phyloP scores from a whole-genome alignment of 1,284 basidiomycete genomes.

The Malassezia furfur region DNA sequence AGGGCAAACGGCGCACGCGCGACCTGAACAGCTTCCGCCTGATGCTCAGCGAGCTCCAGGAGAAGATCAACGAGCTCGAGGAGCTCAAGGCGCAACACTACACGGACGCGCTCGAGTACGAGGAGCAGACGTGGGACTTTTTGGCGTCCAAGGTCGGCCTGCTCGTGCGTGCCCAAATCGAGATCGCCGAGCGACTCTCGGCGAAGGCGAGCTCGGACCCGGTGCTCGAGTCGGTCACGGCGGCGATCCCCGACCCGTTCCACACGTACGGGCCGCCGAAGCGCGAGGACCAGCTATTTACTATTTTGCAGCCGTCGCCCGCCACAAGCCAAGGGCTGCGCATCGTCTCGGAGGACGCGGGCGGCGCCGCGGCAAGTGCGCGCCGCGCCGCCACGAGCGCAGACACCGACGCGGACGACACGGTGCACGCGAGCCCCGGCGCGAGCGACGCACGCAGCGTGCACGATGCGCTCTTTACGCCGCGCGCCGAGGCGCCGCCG shows the following conservation, averaged over 20 bases:
- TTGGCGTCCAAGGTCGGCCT: constrained; percentile 56
- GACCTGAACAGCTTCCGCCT: constrained; percentile 38
- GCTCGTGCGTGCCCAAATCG: constrained; percentile 36
- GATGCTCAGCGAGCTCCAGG: constrained; percentile 58
- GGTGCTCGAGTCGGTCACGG: constrained; percentile 77
- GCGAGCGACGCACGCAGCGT: no score
- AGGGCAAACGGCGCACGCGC: constrained; percentile 60
- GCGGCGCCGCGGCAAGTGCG: no score
- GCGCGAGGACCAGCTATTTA: constrained; percentile 81
- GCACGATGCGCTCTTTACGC: background rate
- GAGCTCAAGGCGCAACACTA: constrained; percentile 70
- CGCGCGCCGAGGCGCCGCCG: background rate
- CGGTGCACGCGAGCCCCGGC: no score
- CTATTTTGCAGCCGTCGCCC: constrained; percentile 53
- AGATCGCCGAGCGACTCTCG: constrained; percentile 60
- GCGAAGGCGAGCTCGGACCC: constrained; percentile 79
- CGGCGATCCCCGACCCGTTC: constrained; percentile 81
- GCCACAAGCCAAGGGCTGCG: background rate
- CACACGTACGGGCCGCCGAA: constrained; percentile 80
- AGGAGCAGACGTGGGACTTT: constrained; percentile 84
- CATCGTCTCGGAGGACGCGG: background rate
- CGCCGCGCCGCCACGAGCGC: no score
- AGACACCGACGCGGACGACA: no score
- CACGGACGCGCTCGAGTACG: constrained; percentile 75
- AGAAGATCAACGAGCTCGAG: constrained; percentile 78